Base-by-base conservation (phyloP, 2,329 filamentous ascomycete genomes). In the Arthrobotrys conoides region DNA sequence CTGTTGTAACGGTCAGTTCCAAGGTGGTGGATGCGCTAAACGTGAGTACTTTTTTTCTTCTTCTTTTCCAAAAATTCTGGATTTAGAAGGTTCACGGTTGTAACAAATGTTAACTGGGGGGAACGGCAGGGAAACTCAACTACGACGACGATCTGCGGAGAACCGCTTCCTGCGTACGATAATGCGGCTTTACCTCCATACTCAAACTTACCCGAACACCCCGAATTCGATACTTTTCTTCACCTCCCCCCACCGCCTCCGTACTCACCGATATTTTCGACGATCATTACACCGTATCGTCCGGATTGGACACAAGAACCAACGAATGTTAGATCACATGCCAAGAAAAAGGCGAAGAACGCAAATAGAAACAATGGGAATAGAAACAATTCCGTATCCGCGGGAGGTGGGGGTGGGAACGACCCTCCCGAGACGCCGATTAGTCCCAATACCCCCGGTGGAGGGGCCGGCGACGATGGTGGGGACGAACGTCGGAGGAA, bases 321-420 rank as follows among this genome's bases (percentile, higher is more conserved):
- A n/a, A 65, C 53, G 53, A 78, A 78, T 55, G 18, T 78, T 9
- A 44, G 75, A 12, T 78, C 75, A 4, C 63, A 72, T 18, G 75
- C 75, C 20, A 78, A 78, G 55, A 78, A 76, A 49, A 77, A 72
- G 22, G 48, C 36, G 10, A 36, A 41, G 57, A 68, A 59, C 24
- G 33, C 4, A 12, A 70, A 61, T 14, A 76, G 44, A 3, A 27
- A 44, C n/a, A 68, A 64, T 53, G 24, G 20, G 8, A 55, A 51
- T 38, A 72, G 71, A 10, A 53, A 46, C 9, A 71, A 77, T 16
- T 53, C 66, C 5, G 67, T 61, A 36, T 51, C 48, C 12, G 48
- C 38, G 2, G 38, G 38, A 14, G 65, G 65, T 10, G 57, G 70
- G 8, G 71, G 71, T 14, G 30, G 75, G 18, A 69, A 59, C n/a